Base-by-base conservation (phyloP, 768 basidiomycete genomes). In the Clitopilus passeckerianus region DNA sequence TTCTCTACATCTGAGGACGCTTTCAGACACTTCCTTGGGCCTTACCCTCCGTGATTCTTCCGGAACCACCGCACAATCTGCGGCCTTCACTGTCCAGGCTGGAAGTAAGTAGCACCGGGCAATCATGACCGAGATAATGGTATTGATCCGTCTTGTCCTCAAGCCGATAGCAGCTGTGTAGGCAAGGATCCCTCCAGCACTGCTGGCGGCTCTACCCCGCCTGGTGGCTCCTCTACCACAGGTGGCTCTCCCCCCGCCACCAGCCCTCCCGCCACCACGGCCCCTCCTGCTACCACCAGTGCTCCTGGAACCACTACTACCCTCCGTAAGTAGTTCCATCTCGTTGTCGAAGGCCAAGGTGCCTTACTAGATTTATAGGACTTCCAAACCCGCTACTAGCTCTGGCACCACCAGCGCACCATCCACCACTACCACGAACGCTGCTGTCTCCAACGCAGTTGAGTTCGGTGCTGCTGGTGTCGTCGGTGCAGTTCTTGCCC, bases 21-120 rank as follows among this genome's bases (percentile, higher is more conserved):
- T 3, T 55, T 0, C 59, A 84, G 86, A 76, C n/a, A 80, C 79
- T 4, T 68, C 63, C 41, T 69, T 93, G 58, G 86, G 82, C 56
- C 68, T 93, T 27, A 77, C 73, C 12, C 60, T 94, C 61, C 81
- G 80, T 67, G 93, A 95, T 66, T 69, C 59, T 58, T 81, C 74
- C 33, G 92, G 93, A 65, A 0, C 20, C 0, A 23, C 68, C 53
- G 75, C 69, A 0, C 85, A 85, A 64, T 72, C 80, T 1, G 89
- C 80, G 6, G 33, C 83, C 1, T 78, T 91, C 76, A 75, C 70
- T 15, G 67, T 90, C 61, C 64, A 69, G 30, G 0, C 72, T 6
- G 78, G 85, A 54, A 37, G 89, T 89, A 74, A 52, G 86, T 74
- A 6, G n/a, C 16, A 12, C 44, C 52, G 27, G 16, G 56, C 56